These are phyloP conservation scores for Phytopythium cucurbitacearum DNA, from an alignment of 352 stramenopile genomes.

Conservation along the genomic window DNA sequence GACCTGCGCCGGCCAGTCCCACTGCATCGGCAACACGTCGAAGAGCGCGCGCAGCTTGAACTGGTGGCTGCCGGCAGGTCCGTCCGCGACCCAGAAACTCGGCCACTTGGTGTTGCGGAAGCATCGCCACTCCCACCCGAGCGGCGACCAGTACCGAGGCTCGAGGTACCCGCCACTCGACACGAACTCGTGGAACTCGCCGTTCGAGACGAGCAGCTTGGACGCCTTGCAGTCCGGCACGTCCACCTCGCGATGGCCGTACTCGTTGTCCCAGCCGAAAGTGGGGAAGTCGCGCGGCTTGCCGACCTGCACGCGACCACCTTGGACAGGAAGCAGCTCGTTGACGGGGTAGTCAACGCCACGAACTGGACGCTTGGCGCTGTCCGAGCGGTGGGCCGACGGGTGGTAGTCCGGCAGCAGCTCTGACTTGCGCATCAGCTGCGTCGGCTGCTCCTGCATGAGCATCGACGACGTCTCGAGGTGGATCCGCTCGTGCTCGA, in stretches of 20 bases:
- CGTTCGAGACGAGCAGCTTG: conserved; percentile 94
- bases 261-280: conserved; percentile 98
- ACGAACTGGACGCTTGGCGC: conserved; percentile 50
- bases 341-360: conserved; percentile 89
- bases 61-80: conserved; percentile 90
- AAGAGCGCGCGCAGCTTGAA: conserved; percentile 94
- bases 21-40: conserved; percentile 89
- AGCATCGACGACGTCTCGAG: conserved; percentile 96
- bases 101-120: conserved; percentile 97
- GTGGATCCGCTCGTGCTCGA: conserved; percentile 98
- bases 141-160: conserved; percentile 86
- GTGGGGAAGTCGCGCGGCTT: conserved; percentile 91
- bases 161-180: conserved; percentile 90
- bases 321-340: conserved; percentile 77
- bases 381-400: conserved; percentile 19
- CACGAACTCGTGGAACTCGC: conserved; percentile 96
- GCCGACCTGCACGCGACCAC: conserved; percentile 72
- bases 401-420: conserved; percentile 86
- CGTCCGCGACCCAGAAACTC: conserved; percentile 91
- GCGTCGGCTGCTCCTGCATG: conserved; percentile 89
- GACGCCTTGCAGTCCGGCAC: conserved; percentile 88
- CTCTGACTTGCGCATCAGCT: conserved; percentile 84
- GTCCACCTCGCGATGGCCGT: conserved; percentile 84
- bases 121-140: conserved; percentile 93
- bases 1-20: conserved; percentile 94